phyloP scores from a whole-genome alignment of 1,284 basidiomycete species.

The Ustilago shanxiensis region DNA sequence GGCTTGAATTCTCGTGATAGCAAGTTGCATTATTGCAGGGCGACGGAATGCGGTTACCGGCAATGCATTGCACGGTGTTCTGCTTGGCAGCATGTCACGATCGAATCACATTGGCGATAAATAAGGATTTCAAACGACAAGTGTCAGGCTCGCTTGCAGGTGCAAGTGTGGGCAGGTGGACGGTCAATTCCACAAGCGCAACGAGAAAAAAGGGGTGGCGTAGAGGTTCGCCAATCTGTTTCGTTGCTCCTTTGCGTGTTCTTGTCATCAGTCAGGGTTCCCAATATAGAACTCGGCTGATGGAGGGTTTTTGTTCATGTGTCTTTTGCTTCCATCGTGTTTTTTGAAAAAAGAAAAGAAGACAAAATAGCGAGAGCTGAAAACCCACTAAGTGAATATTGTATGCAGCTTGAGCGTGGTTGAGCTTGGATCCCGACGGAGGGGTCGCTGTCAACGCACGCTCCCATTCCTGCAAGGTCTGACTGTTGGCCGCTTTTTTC shows the following conservation, averaged over 20 bases:
- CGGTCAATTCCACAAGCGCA: neutral
- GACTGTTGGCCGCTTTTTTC: neutral
- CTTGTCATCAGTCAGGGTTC: neutral
- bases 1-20: too few relatives aligned
- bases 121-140: neutral
- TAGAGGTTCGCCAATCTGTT: neutral
- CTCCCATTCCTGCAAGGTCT: conserved; percentile 4
- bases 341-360: neutral
- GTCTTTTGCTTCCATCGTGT: neutral
- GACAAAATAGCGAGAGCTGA: neutral
- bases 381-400: too few relatives aligned
- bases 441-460: neutral
- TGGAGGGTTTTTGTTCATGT: neutral
- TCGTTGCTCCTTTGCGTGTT: neutral
- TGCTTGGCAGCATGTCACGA: neutral
- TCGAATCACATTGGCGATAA: neutral
- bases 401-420: neutral
- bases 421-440: neutral
- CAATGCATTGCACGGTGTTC: neutral
- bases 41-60: neutral
- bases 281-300: conserved; percentile 14
- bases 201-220: conserved; percentile 2
- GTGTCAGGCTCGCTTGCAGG: neutral
- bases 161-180: neutral
- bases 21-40: too few relatives aligned